Evolutionary conservation across 768 basidiomycete species (phyloP), one percentile per base, ranked within the genome.

Genomic region (Tricholoma flavovirens): DNA sequence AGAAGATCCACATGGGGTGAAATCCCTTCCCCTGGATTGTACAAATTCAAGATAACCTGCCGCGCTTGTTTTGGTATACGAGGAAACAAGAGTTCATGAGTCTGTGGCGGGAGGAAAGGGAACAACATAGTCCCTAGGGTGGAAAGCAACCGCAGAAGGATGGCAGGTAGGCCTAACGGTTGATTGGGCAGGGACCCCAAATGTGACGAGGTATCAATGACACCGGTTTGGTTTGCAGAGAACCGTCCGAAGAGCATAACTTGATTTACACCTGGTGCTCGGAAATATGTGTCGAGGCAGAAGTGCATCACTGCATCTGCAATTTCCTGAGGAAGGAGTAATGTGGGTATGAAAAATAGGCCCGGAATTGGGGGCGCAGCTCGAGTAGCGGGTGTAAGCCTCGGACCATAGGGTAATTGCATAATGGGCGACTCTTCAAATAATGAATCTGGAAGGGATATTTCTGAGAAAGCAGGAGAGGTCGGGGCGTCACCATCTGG

Each of bases 41-140:
- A 98, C 1, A 94, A 75, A 67, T 98, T 98, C 52, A 98, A 62
- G 55, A 98, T 98, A 1, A 84, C 90, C 66, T 98, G 94, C 24
- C 92, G 79, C 0, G 90, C 86, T 43, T 63, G 66, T 22, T 71
- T 68, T 29, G 77, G 71, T 43, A 64, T 60, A 5, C 58, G 57
- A 1, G 87, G 85, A 63, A 92, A 92, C 21, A 92, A 75, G 17
- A 90, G 73, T 6, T 68, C 63, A 59, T 86, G 77, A 0, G 75
- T 78, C 24, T 74, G 67, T 2, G 64, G 49, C 0, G 87, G 81
- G 2, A 93, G 69, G 14, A 70, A 58, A 2, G 81, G 78, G 3
- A 66, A 65, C 1, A 91, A 75, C 38, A 84, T 61, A 0, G 55
- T 59, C 1, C 81, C 76, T 10, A 93, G 69, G 0, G 61, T 66